These are phyloP conservation scores for Yamadazyma pseudoaaseri DNA, from an alignment of 1,139 yeast species.

Conservation along the genomic window DNA sequence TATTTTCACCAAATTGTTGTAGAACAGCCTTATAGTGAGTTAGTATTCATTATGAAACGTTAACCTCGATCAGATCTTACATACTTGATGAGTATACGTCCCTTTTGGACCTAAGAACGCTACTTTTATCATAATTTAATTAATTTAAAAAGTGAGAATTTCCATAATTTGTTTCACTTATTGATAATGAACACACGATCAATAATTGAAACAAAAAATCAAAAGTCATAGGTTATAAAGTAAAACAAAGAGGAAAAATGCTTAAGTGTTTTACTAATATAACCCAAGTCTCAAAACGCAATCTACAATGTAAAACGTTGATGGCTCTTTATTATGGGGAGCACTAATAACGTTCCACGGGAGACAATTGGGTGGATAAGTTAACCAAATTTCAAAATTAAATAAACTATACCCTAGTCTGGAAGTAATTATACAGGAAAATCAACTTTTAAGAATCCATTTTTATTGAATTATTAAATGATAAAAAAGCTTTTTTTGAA, in stretches of 20 bases:
- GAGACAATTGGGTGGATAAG: constrained; percentile 30
- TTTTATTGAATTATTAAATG: constrained; percentile 3
- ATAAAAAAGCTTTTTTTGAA: constrained; percentile 2
- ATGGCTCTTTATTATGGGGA: constrained; percentile 57
- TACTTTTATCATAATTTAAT: constrained; percentile 34
- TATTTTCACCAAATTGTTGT: constrained; percentile 61
- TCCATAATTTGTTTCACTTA: constrained; percentile 1
- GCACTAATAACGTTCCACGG: constrained; percentile 47
- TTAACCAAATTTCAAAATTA: constrained; percentile 26
- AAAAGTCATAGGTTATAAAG: constrained; percentile 5
- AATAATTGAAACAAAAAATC: not conserved
- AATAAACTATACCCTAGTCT: constrained; percentile 23
- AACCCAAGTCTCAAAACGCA: constrained; percentile 13
- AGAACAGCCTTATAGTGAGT: constrained; percentile 59
- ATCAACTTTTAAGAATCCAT: constrained; percentile 2
- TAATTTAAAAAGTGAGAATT: not conserved
- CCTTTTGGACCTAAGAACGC: constrained; percentile 88
- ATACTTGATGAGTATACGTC: constrained; percentile 85
- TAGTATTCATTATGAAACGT: too few species aligned
- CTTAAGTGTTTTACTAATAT: constrained; percentile 2
- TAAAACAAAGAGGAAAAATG: not conserved
- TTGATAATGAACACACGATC: constrained; percentile 3
- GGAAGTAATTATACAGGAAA: constrained; percentile 10
- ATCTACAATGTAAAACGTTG: constrained; percentile 18
- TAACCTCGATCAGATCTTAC: constrained; percentile 27